These are phyloP conservation scores for Salix suchowensis DNA, from an alignment of 345 rosid genomes.

Conservation along the genomic window DNA sequence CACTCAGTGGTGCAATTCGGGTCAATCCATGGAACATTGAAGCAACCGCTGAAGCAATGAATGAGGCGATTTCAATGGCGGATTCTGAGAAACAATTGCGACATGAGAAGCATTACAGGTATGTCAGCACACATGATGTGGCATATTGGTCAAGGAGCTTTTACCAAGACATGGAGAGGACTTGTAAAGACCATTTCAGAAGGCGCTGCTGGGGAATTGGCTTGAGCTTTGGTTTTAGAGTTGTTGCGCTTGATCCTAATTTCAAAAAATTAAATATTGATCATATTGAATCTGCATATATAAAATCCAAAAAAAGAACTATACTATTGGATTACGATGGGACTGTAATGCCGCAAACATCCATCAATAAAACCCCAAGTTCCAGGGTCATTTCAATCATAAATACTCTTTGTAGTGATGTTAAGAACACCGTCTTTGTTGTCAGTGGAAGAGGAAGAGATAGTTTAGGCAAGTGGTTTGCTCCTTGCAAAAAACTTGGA, in stretches of 20 bases:
- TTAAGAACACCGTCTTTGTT: conserved; percentile 49
- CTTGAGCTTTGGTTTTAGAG: conserved; percentile 69
- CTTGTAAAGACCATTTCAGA: conserved; percentile 65
- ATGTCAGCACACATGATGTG: conserved; percentile 68
- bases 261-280: conserved; percentile 58
- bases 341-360: conserved; percentile 62
- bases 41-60: conserved; percentile 70
- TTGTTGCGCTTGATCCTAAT: conserved; percentile 68
- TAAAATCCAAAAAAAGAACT: conserved; percentile 56
- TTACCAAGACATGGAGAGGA: conserved; percentile 70
- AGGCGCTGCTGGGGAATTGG: conserved; percentile 76
- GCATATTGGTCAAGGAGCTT: conserved; percentile 75
- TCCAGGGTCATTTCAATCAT: conserved; percentile 47
- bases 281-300: conserved; percentile 47
- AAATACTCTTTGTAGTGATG: conserved; percentile 49
- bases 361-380: conserved; percentile 62
- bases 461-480: conserved; percentile 61
- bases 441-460: conserved; percentile 72
- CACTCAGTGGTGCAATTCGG: conserved; percentile 72
- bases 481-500: conserved; percentile 56
- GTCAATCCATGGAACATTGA: conserved; percentile 73
- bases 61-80: conserved; percentile 60
- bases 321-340: conserved; percentile 70
- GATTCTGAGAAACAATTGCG: conserved; percentile 68
- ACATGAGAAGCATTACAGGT: conserved; percentile 91